phyloP scores from a whole-genome alignment of 495 filamentous ascomycete genomes.

The Polyplosphaeria fusca region DNA sequence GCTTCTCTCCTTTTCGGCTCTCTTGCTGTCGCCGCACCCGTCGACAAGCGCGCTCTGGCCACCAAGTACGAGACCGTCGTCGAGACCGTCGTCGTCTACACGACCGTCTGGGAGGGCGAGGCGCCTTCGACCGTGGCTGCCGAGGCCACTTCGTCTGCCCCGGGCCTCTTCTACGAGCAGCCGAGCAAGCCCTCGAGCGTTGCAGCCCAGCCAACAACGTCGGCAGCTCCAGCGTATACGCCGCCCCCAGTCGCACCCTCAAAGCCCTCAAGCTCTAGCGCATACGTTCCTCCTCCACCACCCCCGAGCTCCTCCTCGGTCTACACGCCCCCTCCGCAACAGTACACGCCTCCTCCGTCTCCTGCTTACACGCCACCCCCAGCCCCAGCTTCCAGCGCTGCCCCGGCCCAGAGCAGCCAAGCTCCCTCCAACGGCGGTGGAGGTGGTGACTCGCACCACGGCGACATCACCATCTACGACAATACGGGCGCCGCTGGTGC shows the following conservation, averaged over 20 bases:
- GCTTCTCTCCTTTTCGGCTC: conserved; percentile 19
- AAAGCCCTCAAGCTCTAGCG: not conserved
- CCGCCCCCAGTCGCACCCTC: not conserved
- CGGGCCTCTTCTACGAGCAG: conserved; percentile 26
- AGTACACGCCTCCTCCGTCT: conserved; percentile 6
- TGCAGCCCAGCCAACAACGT: not conserved
- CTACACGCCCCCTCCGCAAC: not conserved
- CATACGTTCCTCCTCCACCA: not conserved
- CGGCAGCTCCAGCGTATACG: not conserved
- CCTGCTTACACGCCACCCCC: conserved; percentile 1
- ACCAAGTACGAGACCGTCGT: conserved; percentile 26
- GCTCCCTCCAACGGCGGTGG: not conserved
- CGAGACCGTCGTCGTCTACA: conserved; percentile 25
- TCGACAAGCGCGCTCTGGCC: conserved; percentile 21
- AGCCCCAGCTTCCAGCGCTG: not conserved
- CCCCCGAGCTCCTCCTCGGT: conserved; percentile 1
- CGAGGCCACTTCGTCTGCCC: not conserved
- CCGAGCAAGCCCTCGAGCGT: conserved; percentile 1
- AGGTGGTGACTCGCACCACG: not conserved
- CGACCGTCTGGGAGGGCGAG: conserved; percentile 15
- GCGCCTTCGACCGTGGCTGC: not conserved
- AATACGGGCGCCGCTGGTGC: conserved; percentile 5
- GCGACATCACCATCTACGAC: conserved; percentile 25
- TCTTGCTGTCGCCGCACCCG: conserved; percentile 12
- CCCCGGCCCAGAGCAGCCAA: not conserved